Base-by-base conservation (phyloP, 345 rosid species). In the Murraya koenigii region DNA sequence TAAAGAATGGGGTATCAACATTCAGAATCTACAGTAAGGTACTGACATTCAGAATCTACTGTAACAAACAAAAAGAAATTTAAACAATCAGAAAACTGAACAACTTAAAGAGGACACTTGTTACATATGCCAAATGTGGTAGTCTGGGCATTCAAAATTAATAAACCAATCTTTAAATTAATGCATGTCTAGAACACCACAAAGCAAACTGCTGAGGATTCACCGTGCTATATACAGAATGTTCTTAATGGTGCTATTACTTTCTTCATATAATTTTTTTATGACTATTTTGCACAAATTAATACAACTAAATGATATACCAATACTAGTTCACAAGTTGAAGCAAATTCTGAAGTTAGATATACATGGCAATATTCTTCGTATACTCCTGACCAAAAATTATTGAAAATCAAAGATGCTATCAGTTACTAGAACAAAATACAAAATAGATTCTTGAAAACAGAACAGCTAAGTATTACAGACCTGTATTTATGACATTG, bases 401-500 rank as follows among this genome's bases (percentile, higher is more conserved):
- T 15, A 15, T 15, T 15, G 2, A 49, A 49, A 49, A 49, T 17
- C 55, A 49, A 15, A 15, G 22, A 49, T 49, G 22, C 55, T 1
- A 49, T 49, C 55, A 49, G 55, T 49, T 0, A 15, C 15, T 15
- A 49, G 55, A 15, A 49, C 55, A 1, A 5, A 17, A 17, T 3
- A 17, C 17, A 14, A 17, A 49, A 49, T 3, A 49, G 7, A 49
- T 15, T 49, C 55, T 49, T 4, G 22, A 49, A 49, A 49, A 17
- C 19, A 0, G 22, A 15, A 49, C 55, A 17, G 19, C 22, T 14
- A 49, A 49, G 55, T 15, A 4, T 49, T 49, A 17, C 39, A 78
- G 79, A 75, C 79, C 82, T 63, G 84, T 89, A 54, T 67, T 88
- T 75, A 87, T 32, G 71, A 74, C 69, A 60, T 85, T 80, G 35